These are phyloP conservation scores for Eucalyptus rudis DNA, from an alignment of 345 rosid genomes.

Conservation along the genomic window DNA sequence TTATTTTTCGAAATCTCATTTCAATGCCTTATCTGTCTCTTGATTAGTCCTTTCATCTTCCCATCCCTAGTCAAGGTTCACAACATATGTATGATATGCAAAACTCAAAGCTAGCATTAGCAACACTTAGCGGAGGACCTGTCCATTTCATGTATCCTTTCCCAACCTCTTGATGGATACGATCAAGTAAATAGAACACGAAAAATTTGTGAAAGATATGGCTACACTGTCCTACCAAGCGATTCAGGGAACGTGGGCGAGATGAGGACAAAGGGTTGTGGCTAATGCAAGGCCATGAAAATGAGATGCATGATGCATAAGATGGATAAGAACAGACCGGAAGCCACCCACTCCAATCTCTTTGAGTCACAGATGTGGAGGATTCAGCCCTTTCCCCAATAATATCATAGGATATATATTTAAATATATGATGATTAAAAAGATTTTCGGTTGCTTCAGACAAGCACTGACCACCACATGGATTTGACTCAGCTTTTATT, in stretches of 20 bases:
- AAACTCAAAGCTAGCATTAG: neutral
- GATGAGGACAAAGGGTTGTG: neutral
- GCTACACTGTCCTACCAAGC: neutral
- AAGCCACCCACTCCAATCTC: neutral
- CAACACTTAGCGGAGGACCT: neutral
- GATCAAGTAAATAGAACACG: neutral
- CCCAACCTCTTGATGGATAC: neutral
- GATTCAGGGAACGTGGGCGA: neutral
- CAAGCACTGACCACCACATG: neutral
- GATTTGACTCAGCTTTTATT: neutral
- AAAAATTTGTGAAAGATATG: neutral
- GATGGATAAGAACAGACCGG: neutral
- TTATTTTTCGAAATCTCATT: neutral
- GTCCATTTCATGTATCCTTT: neutral
- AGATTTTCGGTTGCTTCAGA: neutral
- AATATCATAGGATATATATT: neutral
- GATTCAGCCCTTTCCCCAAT: neutral
- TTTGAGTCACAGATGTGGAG: neutral
- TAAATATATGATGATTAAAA: no score
- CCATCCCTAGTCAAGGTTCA: neutral
- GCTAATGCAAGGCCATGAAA: neutral
- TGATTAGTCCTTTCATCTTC: neutral
- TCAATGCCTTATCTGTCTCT: neutral
- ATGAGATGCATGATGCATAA: neutral
- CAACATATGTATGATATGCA: neutral